Conservation (phyloP, 2,329 filamentous ascomycete species). For the Alternaria incomplexa region DNA sequence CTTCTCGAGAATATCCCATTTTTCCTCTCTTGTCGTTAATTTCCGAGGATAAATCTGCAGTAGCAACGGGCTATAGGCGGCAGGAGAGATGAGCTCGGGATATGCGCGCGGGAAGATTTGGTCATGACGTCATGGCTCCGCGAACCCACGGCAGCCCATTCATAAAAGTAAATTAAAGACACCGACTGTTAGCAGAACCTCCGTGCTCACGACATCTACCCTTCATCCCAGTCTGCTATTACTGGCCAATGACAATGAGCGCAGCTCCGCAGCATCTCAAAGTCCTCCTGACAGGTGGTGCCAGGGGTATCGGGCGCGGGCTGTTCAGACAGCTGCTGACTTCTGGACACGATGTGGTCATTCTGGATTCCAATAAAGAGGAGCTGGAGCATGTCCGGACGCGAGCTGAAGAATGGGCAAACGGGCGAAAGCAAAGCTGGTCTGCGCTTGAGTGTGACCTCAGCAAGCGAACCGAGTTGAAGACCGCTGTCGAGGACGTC, state of each 20-base stretch:
- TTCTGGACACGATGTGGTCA: slow-evolving; percentile 53
- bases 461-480: slow-evolving; percentile 47
- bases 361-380: slow-evolving; percentile 52
- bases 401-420: slow-evolving; percentile 35
- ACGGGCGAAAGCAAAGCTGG: slow-evolving; percentile 20
- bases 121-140: background rate
- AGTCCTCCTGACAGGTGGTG: slow-evolving; percentile 52
- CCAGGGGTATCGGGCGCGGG: slow-evolving; percentile 55
- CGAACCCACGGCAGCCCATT: background rate
- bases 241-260: background rate
- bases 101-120: background rate
- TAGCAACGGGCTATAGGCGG: background rate
- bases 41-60: background rate
- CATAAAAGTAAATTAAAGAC: background rate
- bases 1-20: background rate
- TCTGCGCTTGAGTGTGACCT: slow-evolving; percentile 47
- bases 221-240: background rate
- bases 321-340: slow-evolving; percentile 52
- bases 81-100: background rate
- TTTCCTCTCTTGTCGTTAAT: background rate
- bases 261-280: slow-evolving; percentile 20
- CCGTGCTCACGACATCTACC: background rate
- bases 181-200: background rate
- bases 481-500: slow-evolving; percentile 44
- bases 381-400: slow-evolving; percentile 49